These are phyloP conservation scores for Xenoacremonium recifei DNA, from an alignment of 2,329 filamentous ascomycete genomes.

Conservation along the genomic window DNA sequence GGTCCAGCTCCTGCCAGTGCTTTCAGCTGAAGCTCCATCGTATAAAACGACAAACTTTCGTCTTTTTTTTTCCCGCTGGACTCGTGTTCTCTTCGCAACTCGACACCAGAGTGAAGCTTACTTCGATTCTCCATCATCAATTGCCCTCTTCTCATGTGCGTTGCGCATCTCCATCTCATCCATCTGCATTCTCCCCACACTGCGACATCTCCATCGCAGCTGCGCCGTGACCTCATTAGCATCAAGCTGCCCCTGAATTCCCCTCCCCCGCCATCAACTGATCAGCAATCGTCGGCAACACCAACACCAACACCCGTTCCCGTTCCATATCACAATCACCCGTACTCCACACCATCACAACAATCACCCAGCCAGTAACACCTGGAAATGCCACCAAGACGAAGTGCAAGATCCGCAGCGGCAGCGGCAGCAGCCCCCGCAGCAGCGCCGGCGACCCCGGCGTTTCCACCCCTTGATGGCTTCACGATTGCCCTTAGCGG, in stretches of 20 bases:
- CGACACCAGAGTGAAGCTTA: too few species aligned
- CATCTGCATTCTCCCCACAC: background rate
- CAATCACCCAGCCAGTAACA: background rate
- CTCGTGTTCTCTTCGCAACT: too few species aligned
- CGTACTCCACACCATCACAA: background rate
- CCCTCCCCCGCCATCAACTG: background rate
- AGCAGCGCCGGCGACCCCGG: slow-evolving; percentile 19
- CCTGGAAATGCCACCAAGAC: slow-evolving; percentile 18
- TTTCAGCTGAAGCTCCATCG: background rate
- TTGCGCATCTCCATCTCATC: background rate
- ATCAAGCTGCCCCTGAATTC: background rate
- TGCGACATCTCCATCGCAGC: background rate
- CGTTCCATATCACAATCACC: too few species aligned
- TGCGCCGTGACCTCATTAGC: background rate
- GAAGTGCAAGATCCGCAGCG: slow-evolving; percentile 13
- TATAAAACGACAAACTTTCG: background rate
- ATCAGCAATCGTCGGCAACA: background rate
- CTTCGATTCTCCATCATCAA: too few species aligned
- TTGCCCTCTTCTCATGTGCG: background rate
- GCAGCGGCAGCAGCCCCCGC: slow-evolving; percentile 7
- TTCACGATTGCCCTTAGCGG: slow-evolving; percentile 58
- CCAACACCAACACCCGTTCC: too few species aligned
- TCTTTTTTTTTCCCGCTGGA: background rate
- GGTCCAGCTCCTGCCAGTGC: background rate
- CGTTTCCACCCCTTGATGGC: slow-evolving; percentile 41